Percentiles rank a stretch among this genome's conserved stretches.
Evolutionary conservation across 1,139 yeast genomes (phyloP).

Genomic region (Blastobotrys proliferans): DNA sequence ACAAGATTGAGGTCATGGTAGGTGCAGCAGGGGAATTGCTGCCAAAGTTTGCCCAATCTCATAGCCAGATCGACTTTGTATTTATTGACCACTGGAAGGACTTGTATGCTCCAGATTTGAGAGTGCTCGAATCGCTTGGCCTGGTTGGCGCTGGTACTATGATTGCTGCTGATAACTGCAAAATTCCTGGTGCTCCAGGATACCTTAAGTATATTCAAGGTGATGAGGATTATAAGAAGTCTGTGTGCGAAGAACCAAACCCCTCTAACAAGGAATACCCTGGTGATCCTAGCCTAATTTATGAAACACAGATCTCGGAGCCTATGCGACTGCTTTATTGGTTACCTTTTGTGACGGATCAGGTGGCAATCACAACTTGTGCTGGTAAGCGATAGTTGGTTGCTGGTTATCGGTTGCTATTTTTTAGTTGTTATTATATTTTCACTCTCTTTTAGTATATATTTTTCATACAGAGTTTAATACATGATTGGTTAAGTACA

Average conservation of each 20-base stretch:
- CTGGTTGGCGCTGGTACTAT: slow-evolving; percentile 18
- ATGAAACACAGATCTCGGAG: slow-evolving; percentile 1
- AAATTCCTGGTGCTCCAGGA: slow-evolving; percentile 13
- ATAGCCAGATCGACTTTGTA: slow-evolving; percentile 16
- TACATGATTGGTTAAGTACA: no score
- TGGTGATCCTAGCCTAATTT: slow-evolving; percentile 4
- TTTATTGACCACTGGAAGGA: slow-evolving; percentile 23
- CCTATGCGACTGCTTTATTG: no score
- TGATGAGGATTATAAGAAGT: slow-evolving; percentile 6
- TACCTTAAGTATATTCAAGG: slow-evolving; percentile 8
- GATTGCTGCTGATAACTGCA: slow-evolving; percentile 21
- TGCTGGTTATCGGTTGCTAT: no score
- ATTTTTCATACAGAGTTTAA: no score
- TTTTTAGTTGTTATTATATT: no score
- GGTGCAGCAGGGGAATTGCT: slow-evolving; percentile 21
- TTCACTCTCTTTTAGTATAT: no score
- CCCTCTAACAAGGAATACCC: slow-evolving; percentile 1
- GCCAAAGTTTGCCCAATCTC: slow-evolving; percentile 14
- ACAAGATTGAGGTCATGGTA: slow-evolving; percentile 21
- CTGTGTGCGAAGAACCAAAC: slow-evolving; percentile 1
- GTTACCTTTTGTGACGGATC: no score
- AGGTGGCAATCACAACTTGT: no score
- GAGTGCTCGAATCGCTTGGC: slow-evolving; percentile 15
- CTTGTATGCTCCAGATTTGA: slow-evolving; percentile 17
- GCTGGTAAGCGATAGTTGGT: no score